These are phyloP conservation scores for Penicillium salamii DNA, from an alignment of 495 filamentous ascomycete genomes.

Conservation along the genomic window DNA sequence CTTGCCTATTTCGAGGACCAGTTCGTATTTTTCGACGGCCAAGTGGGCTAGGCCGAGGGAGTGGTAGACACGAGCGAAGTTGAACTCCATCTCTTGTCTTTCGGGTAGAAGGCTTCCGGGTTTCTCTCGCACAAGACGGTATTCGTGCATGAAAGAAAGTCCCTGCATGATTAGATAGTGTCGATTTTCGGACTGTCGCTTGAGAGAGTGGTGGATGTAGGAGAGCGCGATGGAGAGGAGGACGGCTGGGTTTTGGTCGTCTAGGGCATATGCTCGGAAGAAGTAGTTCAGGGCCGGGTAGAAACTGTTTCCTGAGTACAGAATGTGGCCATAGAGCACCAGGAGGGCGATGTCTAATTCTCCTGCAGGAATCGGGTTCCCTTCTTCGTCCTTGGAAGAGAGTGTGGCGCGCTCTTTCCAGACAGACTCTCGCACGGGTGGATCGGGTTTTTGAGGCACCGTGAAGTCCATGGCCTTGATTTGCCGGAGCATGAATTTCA, in stretches of 20 bases:
- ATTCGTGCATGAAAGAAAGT: slow-evolving; percentile 73
- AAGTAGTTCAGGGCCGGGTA: slow-evolving; percentile 86
- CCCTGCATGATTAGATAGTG: slow-evolving; percentile 85
- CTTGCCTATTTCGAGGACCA: slow-evolving; percentile 47
- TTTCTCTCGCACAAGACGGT: slow-evolving; percentile 57
- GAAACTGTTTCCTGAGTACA: slow-evolving; percentile 76
- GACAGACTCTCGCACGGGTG: slow-evolving; percentile 28
- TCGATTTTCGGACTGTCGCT: slow-evolving; percentile 83
- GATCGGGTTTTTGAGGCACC: slow-evolving; percentile 29
- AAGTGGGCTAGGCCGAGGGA: slow-evolving; percentile 74
- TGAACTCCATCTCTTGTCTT: slow-evolving; percentile 84
- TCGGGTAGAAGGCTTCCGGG: slow-evolving; percentile 41
- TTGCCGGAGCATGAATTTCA: slow-evolving; percentile 87
- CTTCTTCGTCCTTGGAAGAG: slow-evolving; percentile 48
- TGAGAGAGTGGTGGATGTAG: slow-evolving; percentile 82
- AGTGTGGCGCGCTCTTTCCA: slow-evolving; percentile 48
- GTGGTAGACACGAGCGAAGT: slow-evolving; percentile 79
- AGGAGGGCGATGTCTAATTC: slow-evolving; percentile 72
- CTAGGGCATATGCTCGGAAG: slow-evolving; percentile 76
- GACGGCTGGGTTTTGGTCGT: slow-evolving; percentile 71
- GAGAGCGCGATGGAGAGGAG: slow-evolving; percentile 66
- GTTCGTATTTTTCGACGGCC: slow-evolving; percentile 72
- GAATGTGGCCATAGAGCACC: slow-evolving; percentile 83
- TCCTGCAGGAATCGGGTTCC: slow-evolving; percentile 44
- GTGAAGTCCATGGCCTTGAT: slow-evolving; percentile 84